Conservation (phyloP, 2,329 filamentous ascomycete species). For the Cercospora zeae-maydis region DNA sequence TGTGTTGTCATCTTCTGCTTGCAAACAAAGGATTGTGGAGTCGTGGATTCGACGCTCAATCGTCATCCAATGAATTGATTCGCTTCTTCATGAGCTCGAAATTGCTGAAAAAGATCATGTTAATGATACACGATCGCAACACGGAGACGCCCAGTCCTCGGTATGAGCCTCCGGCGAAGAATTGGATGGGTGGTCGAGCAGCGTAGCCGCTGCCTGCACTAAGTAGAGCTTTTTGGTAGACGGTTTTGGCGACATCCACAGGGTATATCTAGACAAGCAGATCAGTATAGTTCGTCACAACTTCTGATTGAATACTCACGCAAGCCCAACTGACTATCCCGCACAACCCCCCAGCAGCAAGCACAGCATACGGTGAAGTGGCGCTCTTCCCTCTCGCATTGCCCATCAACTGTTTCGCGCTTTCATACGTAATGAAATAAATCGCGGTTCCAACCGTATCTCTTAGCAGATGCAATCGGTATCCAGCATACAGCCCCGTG, state of each 20-base stretch:
- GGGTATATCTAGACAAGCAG: slow-evolving; percentile 46
- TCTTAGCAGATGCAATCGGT: slow-evolving; percentile 76
- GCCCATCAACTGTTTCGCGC: slow-evolving; percentile 74
- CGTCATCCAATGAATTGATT: slow-evolving; percentile 41
- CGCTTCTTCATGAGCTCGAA: slow-evolving; percentile 75
- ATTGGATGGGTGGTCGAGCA: slow-evolving; percentile 65
- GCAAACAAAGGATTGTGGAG: neutral
- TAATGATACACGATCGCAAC: slow-evolving; percentile 75
- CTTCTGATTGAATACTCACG: slow-evolving; percentile 49
- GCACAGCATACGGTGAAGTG: slow-evolving; percentile 75
- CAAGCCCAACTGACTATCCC: slow-evolving; percentile 80
- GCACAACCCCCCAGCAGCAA: slow-evolving; percentile 74
- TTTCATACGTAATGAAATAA: slow-evolving; percentile 88
- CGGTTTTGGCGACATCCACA: slow-evolving; percentile 79
- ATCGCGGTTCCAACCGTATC: slow-evolving; percentile 80
- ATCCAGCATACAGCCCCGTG: slow-evolving; percentile 73
- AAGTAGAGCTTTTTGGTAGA: slow-evolving; percentile 78
- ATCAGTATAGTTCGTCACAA: neutral
- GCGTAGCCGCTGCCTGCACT: slow-evolving; percentile 56
- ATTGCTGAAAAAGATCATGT: slow-evolving; percentile 84
- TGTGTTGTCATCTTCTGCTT: neutral
- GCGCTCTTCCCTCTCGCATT: slow-evolving; percentile 69
- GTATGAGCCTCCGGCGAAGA: slow-evolving; percentile 76
- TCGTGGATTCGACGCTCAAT: too few relatives aligned
- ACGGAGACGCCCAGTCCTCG: slow-evolving; percentile 74